Evolutionary conservation across 345 rosid species (phyloP).

Genomic region (Arabidopsis thaliana): TAIR10.1 NC_003076.8:19318501-19319000

Average conservation of each 20-base stretch:
- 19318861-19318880: constrained; percentile 26
- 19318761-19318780: constrained; percentile 92
- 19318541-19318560: constrained; percentile 21
- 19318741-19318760: constrained; percentile 83
- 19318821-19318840: constrained; percentile 98
- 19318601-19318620: constrained; percentile 1
- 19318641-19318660: constrained; percentile 77
- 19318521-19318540: constrained; percentile 31
- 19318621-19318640: constrained; percentile 16
- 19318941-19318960: constrained; percentile 82
- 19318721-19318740: constrained; percentile 78
- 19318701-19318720: constrained; percentile 75
- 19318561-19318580: constrained; percentile 10
- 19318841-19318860: constrained; percentile 86
- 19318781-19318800: constrained; percentile 93
- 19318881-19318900: constrained; percentile 5
- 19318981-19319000: constrained; percentile 84
- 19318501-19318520: constrained; percentile 21
- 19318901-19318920: constrained; percentile 22
- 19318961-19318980: constrained; percentile 83
- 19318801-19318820: constrained; percentile 96
- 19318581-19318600: background rate
- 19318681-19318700: constrained; percentile 80
- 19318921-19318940: constrained; percentile 58
- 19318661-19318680: constrained; percentile 79